Evolutionary conservation across 2,329 filamentous ascomycete genomes (phyloP).

Genomic region (Dothideomycetes sp.): DNA sequence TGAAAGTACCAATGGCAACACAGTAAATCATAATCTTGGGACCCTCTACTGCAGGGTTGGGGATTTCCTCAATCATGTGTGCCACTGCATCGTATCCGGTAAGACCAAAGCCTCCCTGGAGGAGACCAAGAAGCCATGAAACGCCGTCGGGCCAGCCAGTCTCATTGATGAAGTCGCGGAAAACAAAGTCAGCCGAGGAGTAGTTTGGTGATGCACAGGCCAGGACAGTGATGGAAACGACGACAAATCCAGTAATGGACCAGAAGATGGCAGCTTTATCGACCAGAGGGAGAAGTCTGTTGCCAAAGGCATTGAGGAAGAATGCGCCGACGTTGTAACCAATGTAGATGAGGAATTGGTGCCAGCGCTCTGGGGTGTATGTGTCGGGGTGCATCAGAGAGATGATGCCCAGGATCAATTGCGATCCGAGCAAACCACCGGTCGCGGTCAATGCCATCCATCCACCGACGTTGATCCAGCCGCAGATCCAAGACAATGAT

Average conservation of each 20-base stretch:
- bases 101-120: slow-evolving; percentile 23
- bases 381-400: slow-evolving; percentile 47
- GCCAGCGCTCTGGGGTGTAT: slow-evolving; percentile 52
- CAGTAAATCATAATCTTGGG: slow-evolving; percentile 27
- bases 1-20: slow-evolving; percentile 23
- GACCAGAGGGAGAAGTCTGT: slow-evolving; percentile 49
- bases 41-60: slow-evolving; percentile 22
- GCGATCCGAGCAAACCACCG: slow-evolving; percentile 54
- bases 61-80: slow-evolving; percentile 36
- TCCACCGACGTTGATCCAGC: slow-evolving; percentile 63
- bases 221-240: slow-evolving; percentile 60
- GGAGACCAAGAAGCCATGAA: slow-evolving; percentile 32
- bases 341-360: slow-evolving; percentile 64
- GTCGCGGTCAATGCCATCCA: slow-evolving; percentile 62
- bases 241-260: slow-evolving; percentile 56
- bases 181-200: slow-evolving; percentile 54
- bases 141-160: slow-evolving; percentile 28
- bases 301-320: slow-evolving; percentile 54
- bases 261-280: slow-evolving; percentile 62
- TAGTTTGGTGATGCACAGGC: slow-evolving; percentile 56
- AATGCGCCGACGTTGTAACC: slow-evolving; percentile 52
- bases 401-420: slow-evolving; percentile 56
- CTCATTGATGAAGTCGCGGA: slow-evolving; percentile 53
- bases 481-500: slow-evolving; percentile 57
- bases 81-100: slow-evolving; percentile 42